Conservation (phyloP, 2,329 filamentous ascomycete genomes). For the Periconia macrospinosa region DNA sequence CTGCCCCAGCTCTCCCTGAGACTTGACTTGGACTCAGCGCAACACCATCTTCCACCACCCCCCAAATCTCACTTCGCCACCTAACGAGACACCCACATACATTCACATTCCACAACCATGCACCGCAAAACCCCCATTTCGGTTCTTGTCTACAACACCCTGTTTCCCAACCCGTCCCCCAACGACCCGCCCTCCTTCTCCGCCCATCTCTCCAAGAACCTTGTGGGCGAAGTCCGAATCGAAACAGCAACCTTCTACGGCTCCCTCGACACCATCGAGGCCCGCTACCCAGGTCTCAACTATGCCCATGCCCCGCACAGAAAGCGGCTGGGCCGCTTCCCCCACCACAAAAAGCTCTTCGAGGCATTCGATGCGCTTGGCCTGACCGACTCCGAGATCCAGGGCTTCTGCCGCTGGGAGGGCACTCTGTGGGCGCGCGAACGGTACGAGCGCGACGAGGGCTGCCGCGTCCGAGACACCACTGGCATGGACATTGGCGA, state of each 20-base stretch:
- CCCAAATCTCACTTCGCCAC: not conserved
- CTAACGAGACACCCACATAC: constrained; percentile 6
- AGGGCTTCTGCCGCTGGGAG: constrained; percentile 76
- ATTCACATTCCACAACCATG: constrained; percentile 56
- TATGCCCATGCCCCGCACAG: constrained; percentile 74
- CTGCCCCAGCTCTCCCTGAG: not conserved
- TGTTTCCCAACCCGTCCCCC: constrained; percentile 69
- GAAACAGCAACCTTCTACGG: constrained; percentile 80
- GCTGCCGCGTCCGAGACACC: constrained; percentile 69
- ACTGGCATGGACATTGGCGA: constrained; percentile 68
- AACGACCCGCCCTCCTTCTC: constrained; percentile 73
- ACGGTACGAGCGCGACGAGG: constrained; percentile 75
- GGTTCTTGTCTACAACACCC: constrained; percentile 71
- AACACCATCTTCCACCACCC: not conserved
- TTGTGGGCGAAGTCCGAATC: constrained; percentile 76
- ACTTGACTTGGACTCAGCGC: not conserved
- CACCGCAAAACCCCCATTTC: constrained; percentile 70
- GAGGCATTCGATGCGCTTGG: constrained; percentile 71
- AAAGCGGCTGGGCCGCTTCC: constrained; percentile 75
- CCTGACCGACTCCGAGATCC: constrained; percentile 71
- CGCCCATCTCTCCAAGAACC: constrained; percentile 67
- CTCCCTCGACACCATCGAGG: constrained; percentile 76
- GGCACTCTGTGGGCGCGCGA: constrained; percentile 82
- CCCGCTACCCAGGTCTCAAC: constrained; percentile 79
- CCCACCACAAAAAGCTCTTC: constrained; percentile 76